A percentile compares a stretch with the other conserved stretches of the same genome.
Conservation (phyloP, 345 rosid genomes). For the Citrus unshiu region DNA sequence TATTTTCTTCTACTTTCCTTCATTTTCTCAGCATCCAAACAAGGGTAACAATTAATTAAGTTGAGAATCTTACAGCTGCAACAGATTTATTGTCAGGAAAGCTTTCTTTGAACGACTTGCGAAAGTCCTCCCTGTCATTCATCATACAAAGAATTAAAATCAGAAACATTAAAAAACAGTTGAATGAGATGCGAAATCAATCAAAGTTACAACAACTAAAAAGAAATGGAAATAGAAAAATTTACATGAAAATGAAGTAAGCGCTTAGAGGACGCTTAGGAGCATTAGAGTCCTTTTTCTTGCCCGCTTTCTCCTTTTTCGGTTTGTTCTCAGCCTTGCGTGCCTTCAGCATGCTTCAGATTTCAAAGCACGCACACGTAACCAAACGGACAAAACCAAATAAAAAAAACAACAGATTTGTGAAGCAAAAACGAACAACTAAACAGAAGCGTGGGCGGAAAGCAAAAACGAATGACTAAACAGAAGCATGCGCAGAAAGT, state of each 20-base stretch:
- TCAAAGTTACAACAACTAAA: background rate
- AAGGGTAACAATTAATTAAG: background rate
- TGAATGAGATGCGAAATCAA: background rate
- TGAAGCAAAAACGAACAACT: background rate
- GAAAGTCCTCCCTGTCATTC: conserved; percentile 31
- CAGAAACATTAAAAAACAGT: background rate
- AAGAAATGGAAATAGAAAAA: background rate
- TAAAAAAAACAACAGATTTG: background rate
- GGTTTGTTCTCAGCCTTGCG: conserved; percentile 12
- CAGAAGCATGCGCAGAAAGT: background rate
- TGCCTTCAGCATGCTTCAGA: conserved; percentile 19
- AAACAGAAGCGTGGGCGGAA: background rate
- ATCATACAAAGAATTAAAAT: background rate
- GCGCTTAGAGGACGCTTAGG: conserved; percentile 31
- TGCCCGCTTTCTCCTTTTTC: conserved; percentile 7
- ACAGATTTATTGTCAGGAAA: conserved; percentile 29
- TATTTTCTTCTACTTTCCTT: background rate
- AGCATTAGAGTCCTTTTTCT: conserved; percentile 27
- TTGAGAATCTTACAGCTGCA: conserved; percentile 17
- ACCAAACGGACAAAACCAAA: background rate
- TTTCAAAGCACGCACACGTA: background rate
- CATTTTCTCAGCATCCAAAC: conserved; percentile 6
- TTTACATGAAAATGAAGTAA: conserved; percentile 30
- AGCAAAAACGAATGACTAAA: background rate
- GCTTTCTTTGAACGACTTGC: conserved; percentile 29